Evolutionary conservation across 2,329 filamentous ascomycete genomes (phyloP).

Genomic region (Diaporthe helianthi): DNA sequence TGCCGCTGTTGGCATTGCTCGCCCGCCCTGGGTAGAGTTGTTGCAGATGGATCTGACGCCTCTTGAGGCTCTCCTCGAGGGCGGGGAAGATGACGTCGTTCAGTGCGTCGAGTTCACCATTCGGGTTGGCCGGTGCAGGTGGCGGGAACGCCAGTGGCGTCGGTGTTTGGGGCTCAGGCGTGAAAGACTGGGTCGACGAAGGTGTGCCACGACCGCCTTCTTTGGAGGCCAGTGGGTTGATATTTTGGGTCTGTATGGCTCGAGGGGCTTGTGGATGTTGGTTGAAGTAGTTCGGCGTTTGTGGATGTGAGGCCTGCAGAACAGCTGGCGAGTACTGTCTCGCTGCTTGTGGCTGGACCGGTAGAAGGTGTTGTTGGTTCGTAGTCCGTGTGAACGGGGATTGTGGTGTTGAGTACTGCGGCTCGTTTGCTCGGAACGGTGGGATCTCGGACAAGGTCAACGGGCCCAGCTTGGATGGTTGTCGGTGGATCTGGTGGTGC

Average conservation of each 20-base stretch:
- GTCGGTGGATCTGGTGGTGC: conserved; percentile 39
- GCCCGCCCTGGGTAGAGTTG: conserved; percentile 47
- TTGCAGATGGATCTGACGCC: conserved; percentile 71
- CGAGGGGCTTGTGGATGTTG: conserved; percentile 34
- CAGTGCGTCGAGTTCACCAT: conserved; percentile 81
- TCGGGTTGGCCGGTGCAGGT: conserved; percentile 62
- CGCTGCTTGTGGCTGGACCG: conserved; percentile 35
- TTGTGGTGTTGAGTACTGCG: conserved; percentile 37
- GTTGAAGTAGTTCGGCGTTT: conserved; percentile 38
- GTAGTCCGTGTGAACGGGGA: conserved; percentile 35
- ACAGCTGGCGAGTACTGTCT: conserved; percentile 38
- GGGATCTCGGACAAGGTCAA: conserved; percentile 63
- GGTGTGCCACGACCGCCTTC: conserved; percentile 25
- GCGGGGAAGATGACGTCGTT: conserved; percentile 93
- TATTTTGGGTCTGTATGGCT: conserved; percentile 33
- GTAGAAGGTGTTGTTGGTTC: conserved; percentile 36
- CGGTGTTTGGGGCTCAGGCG: conserved; percentile 34
- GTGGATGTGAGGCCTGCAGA: conserved; percentile 41
- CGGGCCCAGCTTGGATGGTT: conserved; percentile 48
- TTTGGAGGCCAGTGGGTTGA: conserved; percentile 32
- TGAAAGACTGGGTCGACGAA: conserved; percentile 29
- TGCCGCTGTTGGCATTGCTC: conserved; percentile 59
- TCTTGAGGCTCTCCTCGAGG: conserved; percentile 86
- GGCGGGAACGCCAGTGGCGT: conserved; percentile 59
- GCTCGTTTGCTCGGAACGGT: conserved; percentile 54